Base-by-base conservation (phyloP, 2,329 filamentous ascomycete species). In the Dactylella cylindrospora region DNA sequence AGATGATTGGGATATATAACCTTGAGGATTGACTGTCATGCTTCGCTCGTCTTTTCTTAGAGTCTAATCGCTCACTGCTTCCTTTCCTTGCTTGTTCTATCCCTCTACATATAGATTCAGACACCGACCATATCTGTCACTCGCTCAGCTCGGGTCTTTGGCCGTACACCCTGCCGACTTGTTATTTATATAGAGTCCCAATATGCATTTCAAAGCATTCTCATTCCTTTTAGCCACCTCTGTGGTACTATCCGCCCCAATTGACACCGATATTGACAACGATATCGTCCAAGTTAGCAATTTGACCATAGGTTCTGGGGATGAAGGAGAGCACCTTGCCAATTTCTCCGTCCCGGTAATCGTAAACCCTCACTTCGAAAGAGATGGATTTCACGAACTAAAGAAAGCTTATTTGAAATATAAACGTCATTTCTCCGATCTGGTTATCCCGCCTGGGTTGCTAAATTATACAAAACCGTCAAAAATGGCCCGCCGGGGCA, bases 321-420 rank as follows among this genome's bases (percentile, higher is more conserved):
- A 38, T 2, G 29, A 20, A 8, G 13, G 22, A 7, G 23, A 53
- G 5, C 25, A 25, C 6, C n/a, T 29, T 8, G 33, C 49, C 5
- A 39, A n/a, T 12, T 62, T 54, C 29, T 47, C 49, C 5, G 38
- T 54, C 5, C 49, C 49, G 15, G 57, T 28, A 15, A 15, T 50
- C 5, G 47, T 43, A 9, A 62, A 62, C 13, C 57, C 57, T 4
- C 36, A 53, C 17, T 62, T 62, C 19, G 36, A 44, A 13, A 28
- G 35, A 13, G 57, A 62, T 32, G 57, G 57, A 5, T 62, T 52
- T 31, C 43, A 53, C 29, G 57, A 62, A 28, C 44, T 62, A 12
- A 46, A 29, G 22, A 62, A 54, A 19, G 25, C 35, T 7, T 62
- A 38, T 20, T 32, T 43, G 9, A 62, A 62, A 39, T 62, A 62